Conservation (phyloP, 495 filamentous ascomycete genomes). For the Aspergillus kassunensis region DNA sequence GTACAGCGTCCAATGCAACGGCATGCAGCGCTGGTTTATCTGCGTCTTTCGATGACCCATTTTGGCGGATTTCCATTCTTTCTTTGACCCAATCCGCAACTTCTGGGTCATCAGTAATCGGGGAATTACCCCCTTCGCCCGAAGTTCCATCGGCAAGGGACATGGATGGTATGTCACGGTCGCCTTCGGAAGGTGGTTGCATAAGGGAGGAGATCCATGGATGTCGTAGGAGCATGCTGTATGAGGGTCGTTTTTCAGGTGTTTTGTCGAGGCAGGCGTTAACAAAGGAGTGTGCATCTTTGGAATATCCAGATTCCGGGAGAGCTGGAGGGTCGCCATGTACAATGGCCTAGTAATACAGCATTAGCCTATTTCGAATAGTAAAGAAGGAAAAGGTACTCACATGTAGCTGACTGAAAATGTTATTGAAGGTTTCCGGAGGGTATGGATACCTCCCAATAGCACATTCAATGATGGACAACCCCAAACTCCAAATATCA, state of each 20-base stretch:
- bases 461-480: conserved; percentile 95
- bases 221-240: conserved; percentile 82
- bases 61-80: conserved; percentile 59
- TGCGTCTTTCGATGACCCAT: conserved; percentile 41
- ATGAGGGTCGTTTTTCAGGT: conserved; percentile 83
- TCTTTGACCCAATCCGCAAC: conserved; percentile 81
- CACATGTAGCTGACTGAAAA: conserved; percentile 96
- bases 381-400: conserved; percentile 36
- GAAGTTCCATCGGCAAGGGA: conserved; percentile 34
- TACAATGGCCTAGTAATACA: conserved; percentile 77
- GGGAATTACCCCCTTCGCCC: conserved; percentile 33
- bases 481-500: conserved; percentile 94
- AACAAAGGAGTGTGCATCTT: conserved; percentile 82
- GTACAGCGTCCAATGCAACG: conserved; percentile 64
- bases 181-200: conserved; percentile 79
- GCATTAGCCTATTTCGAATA: conserved; percentile 18
- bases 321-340: conserved; percentile 89
- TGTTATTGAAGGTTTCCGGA: conserved; percentile 96
- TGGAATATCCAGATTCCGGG: conserved; percentile 70
- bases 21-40: conserved; percentile 73
- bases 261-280: conserved; percentile 87
- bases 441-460: conserved; percentile 96
- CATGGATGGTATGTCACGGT: conserved; percentile 54
- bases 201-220: conserved; percentile 78
- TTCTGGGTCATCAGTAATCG: conserved; percentile 63